Evolutionary conservation across 257 asterid species (phyloP).

Genomic region (Ballota nigra): DNA sequence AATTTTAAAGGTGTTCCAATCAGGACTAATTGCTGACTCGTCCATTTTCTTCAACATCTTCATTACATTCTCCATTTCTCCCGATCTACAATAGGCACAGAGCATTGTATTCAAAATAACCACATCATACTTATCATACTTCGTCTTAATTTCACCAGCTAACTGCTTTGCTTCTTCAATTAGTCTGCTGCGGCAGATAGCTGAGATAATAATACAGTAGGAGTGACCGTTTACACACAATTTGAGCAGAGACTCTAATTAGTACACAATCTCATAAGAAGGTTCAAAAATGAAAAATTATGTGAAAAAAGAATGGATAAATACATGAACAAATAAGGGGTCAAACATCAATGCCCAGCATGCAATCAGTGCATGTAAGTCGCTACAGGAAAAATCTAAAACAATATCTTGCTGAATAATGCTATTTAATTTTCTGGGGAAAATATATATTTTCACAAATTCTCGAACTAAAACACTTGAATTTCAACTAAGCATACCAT

Average conservation of each 20-base stretch:
- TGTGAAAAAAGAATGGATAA: background rate
- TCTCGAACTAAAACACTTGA: background rate
- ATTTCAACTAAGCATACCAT: slow-evolving; percentile 46
- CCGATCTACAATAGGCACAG: slow-evolving; percentile 85
- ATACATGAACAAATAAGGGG: background rate
- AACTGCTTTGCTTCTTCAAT: slow-evolving; percentile 84
- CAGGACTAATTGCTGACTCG: slow-evolving; percentile 75
- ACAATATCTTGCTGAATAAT: background rate
- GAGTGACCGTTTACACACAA: slow-evolving; percentile 73
- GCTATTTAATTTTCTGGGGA: no score
- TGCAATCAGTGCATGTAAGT: background rate
- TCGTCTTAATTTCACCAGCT: slow-evolving; percentile 75
- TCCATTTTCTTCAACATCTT: slow-evolving; percentile 95
- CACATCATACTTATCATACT: slow-evolving; percentile 81
- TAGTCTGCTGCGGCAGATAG: slow-evolving; percentile 72
- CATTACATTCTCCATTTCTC: slow-evolving; percentile 96
- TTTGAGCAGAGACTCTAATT: slow-evolving; percentile 25
- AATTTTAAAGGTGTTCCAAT: slow-evolving; percentile 80
- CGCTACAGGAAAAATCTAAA: background rate
- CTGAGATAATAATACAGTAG: slow-evolving; percentile 94
- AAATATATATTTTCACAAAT: background rate
- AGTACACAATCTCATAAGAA: slow-evolving; percentile 16
- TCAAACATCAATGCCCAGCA: background rate
- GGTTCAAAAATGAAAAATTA: slow-evolving; percentile 10
- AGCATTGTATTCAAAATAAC: slow-evolving; percentile 90